Evolutionary conservation across 2,329 filamentous ascomycete species (phyloP).

Genomic region (Alternaria incomplexa): DNA sequence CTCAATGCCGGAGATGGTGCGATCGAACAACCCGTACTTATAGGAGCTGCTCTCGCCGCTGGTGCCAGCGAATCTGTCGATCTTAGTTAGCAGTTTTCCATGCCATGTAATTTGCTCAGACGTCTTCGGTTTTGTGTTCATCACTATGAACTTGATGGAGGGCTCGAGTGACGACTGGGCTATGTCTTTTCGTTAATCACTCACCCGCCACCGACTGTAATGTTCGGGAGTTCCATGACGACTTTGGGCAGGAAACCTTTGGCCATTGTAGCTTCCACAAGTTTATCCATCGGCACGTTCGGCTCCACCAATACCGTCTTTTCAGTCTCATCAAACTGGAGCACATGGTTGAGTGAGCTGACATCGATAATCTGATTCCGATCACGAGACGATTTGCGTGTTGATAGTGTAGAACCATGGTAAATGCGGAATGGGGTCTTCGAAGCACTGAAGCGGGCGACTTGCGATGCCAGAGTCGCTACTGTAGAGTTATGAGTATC

Average conservation of each 20-base stretch:
- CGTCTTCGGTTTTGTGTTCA: not conserved
- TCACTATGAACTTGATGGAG: not conserved
- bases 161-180: not conserved
- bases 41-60: conserved; percentile 72
- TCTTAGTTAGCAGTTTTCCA: not conserved
- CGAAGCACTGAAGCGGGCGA: conserved; percentile 54
- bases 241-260: conserved; percentile 66
- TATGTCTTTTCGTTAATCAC: conserved; percentile 3
- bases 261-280: conserved; percentile 64
- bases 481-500: conserved; percentile 36
- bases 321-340: conserved; percentile 50
- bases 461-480: conserved; percentile 34
- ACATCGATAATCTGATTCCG: conserved; percentile 56
- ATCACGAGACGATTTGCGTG: conserved; percentile 51
- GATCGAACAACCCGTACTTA: conserved; percentile 69
- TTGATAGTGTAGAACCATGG: conserved; percentile 64
- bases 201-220: conserved; percentile 68
- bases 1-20: conserved; percentile 67
- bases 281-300: conserved; percentile 71
- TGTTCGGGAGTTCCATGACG: conserved; percentile 75
- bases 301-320: conserved; percentile 66
- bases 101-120: not conserved
- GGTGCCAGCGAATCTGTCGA: conserved; percentile 64
- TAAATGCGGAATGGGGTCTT: conserved; percentile 61
- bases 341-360: conserved; percentile 55